Evolutionary conservation across 2,329 filamentous ascomycete species (phyloP), one percentile per base, ranked within the genome.

Genomic region (Nannizziopsis barbatae): DNA sequence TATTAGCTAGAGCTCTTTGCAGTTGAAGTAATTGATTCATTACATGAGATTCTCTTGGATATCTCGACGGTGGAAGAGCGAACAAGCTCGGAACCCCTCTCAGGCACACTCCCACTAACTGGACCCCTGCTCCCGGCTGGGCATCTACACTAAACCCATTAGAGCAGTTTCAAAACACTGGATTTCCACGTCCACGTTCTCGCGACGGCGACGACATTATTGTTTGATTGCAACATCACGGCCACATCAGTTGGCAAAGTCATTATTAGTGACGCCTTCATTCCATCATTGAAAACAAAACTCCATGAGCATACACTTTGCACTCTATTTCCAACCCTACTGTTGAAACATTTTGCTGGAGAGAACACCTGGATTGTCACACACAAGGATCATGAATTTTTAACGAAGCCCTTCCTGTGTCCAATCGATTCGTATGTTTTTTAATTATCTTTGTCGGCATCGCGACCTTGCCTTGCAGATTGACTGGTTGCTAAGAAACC

Each of bases 391-490:
- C 9, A 47, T 49, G 47, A 47, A 50, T 31, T 37, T 20, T 32
- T 45, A 41, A 18, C 15, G 12, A 7, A 33, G 11, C 18, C 44
- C 37, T 37, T 22, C 31, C 47, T 37, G 49, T 50, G 38, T 39
- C 35, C 32, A 38, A 65, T 65, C 45, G 45, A 42, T 47, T 27
- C 45, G 45, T 47, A 47, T 47, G 66, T 69, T 67, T 65, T 57
- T 62, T 53, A 53, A 62, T 50, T 56, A 67, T 41, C 49, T 65
- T 41, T 57, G 57, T 48, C 65, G 66, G 53, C 64, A 66, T 55
- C 65, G 64, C 54, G 64, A 67, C 50, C 59, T 63, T 57, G 57
- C 67, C 60, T 54, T 60, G 58, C 55, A 62, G 58, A 61, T 62
- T 60, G 58, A 62, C 56, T 63, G 67, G 56, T 61, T 68, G 57